Evolutionary conservation across 1,284 basidiomycete genomes (phyloP).

Genomic region (Rhizoctonia solani): DNA sequence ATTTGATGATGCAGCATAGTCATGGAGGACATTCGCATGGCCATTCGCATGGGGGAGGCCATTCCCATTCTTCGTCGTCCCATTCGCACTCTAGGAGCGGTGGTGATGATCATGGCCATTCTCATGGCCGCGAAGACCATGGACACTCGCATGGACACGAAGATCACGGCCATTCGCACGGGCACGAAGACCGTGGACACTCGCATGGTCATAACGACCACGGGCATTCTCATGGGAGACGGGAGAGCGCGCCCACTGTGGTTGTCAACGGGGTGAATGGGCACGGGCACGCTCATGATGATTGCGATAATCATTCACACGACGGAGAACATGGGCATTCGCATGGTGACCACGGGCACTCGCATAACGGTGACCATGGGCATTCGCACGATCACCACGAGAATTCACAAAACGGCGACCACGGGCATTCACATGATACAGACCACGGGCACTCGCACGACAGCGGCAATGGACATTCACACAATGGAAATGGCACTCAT

Average conservation of each 20-base stretch:
- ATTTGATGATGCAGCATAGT: slow-evolving; percentile 1
- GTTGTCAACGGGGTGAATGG: slow-evolving; percentile 22
- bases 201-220: slow-evolving; percentile 39
- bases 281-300: slow-evolving; percentile 39
- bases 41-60: slow-evolving; percentile 42
- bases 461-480: too few relatives aligned
- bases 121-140: slow-evolving; percentile 34
- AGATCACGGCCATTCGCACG: slow-evolving; percentile 18
- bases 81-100: slow-evolving; percentile 47
- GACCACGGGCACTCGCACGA: too few relatives aligned
- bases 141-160: slow-evolving; percentile 40
- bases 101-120: slow-evolving; percentile 39
- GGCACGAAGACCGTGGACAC: too few relatives aligned
- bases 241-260: slow-evolving; percentile 20
- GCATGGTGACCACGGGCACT: slow-evolving; percentile 45
- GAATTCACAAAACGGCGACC: too few relatives aligned
- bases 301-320: slow-evolving; percentile 15
- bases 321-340: slow-evolving; percentile 40
- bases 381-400: too few relatives aligned
- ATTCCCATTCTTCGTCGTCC: slow-evolving; percentile 46
- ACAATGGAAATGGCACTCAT: too few relatives aligned
- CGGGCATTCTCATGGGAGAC: slow-evolving; percentile 45
- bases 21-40: slow-evolving; percentile 48
- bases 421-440: too few relatives aligned
- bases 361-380: slow-evolving; percentile 43